Conservation (phyloP, 1,139 yeast genomes). For the Pichia sp. region DNA sequence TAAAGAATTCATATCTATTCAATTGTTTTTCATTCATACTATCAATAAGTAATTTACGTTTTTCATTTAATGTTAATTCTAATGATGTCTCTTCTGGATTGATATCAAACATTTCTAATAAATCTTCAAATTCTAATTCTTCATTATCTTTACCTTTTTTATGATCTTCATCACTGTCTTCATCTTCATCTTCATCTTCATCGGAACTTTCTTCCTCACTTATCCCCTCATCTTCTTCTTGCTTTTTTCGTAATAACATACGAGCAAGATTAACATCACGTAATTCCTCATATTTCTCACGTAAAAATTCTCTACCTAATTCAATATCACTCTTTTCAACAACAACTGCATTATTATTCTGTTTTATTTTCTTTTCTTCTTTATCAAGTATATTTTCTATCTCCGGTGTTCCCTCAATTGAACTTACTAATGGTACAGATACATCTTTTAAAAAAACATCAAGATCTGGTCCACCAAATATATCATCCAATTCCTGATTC, state of each 20-base stretch:
- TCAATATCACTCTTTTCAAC: too few relatives aligned
- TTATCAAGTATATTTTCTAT: constrained; percentile 1
- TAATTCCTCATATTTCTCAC: too few relatives aligned
- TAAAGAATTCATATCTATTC: constrained; percentile 80
- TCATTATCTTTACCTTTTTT: background rate
- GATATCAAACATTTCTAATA: constrained; percentile 25
- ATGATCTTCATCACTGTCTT: background rate
- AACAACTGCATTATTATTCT: background rate
- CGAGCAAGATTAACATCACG: too few relatives aligned
- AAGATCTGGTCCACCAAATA: constrained; percentile 1
- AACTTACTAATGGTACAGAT: constrained; percentile 1
- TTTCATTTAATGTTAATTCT: constrained; percentile 22
- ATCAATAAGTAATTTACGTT: constrained; percentile 55
- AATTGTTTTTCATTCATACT: constrained; percentile 78
- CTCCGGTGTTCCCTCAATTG: constrained; percentile 8
- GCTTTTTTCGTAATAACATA: background rate
- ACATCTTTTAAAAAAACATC: constrained; percentile 4
- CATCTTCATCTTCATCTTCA: background rate
- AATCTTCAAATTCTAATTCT: constrained; percentile 19
- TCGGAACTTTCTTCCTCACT: constrained; percentile 1
- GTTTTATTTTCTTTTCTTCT: background rate
- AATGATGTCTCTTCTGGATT: constrained; percentile 26
- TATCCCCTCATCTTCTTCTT: constrained; percentile 26
- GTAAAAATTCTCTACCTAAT: too few relatives aligned
- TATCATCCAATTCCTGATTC: background rate